phyloP scores from a whole-genome alignment of 805 yeast genomes.

The Suhomyces prunicola region DNA sequence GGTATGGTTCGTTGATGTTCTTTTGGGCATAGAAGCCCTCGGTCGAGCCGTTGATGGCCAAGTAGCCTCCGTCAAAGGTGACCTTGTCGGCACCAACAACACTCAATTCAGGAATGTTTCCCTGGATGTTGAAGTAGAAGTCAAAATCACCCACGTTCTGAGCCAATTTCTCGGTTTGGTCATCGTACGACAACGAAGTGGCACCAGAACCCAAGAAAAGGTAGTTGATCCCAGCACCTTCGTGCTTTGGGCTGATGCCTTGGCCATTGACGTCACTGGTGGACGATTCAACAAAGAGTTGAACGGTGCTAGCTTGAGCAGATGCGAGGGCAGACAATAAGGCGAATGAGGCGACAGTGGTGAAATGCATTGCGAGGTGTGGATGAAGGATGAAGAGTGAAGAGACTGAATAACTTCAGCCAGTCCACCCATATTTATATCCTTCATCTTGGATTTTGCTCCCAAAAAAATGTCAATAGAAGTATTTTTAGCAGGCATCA shows the following conservation, averaged over 20 bases:
- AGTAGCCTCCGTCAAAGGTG: conserved; percentile 16
- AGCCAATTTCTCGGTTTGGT: conserved; percentile 1
- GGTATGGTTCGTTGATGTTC: conserved; percentile 45
- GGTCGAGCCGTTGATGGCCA: conserved; percentile 28
- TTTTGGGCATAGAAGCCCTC: conserved; percentile 38
- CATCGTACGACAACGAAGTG: conserved; percentile 17
- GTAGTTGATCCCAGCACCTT: conserved; percentile 46
- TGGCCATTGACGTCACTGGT: conserved; percentile 2
- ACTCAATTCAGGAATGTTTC: conserved; percentile 9
- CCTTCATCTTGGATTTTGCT: not conserved
- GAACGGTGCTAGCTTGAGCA: conserved; percentile 2
- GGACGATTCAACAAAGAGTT: conserved; percentile 2
- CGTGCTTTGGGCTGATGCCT: conserved; percentile 22
- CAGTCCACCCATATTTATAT: not conserved
- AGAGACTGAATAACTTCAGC: not conserved
- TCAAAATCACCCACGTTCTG: not conserved
- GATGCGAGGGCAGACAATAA: conserved; percentile 4
- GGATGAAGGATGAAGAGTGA: not conserved
- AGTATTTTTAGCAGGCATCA: not conserved
- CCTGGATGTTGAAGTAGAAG: not conserved
- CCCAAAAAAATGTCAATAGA: not conserved
- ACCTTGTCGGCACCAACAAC: conserved; percentile 10
- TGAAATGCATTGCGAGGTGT: conserved; percentile 4
- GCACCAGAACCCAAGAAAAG: conserved; percentile 26
- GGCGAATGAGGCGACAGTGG: conserved; percentile 4